Evolutionary conservation across 163 green algal genomes (phyloP).

Genomic region (Chlamydomonas reinhardtii): DNA sequence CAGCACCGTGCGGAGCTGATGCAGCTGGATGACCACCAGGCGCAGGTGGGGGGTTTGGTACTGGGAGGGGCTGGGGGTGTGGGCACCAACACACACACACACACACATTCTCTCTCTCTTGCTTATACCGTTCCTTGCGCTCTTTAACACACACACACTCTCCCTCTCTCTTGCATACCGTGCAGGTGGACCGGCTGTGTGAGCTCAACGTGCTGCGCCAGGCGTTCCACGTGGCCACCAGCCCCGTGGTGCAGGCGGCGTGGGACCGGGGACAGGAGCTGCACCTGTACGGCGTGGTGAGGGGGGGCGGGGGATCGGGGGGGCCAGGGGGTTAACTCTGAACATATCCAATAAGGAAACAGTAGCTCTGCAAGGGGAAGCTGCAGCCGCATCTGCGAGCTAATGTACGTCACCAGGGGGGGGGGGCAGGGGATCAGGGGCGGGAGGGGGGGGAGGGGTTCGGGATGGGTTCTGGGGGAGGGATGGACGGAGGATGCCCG

Average conservation of each 20-base stretch:
- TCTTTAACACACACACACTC: too few species aligned
- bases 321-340: background rate
- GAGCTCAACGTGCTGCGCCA: conserved; percentile 88
- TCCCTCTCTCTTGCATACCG: too few species aligned
- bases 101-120: too few species aligned
- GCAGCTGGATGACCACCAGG: conserved; percentile 37
- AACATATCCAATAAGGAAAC: too few species aligned
- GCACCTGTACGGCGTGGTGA: conserved; percentile 79
- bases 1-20: conserved; percentile 56
- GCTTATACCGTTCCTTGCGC: too few species aligned
- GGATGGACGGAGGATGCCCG: too few species aligned
- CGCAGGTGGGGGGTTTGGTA: conserved; percentile 57
- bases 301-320: conserved; percentile 38
- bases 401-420: too few species aligned
- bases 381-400: too few species aligned
- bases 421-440: too few species aligned
- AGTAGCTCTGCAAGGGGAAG: too few species aligned
- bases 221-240: conserved; percentile 87
- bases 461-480: too few species aligned
- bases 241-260: conserved; percentile 79
- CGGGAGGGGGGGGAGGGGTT: too few species aligned
- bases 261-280: conserved; percentile 84
- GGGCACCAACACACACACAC: background rate
- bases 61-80: background rate
- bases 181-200: conserved; percentile 69